These are phyloP conservation scores for Phytophthora capsici DNA, from an alignment of 352 stramenopile species.

Conservation along the genomic window DNA sequence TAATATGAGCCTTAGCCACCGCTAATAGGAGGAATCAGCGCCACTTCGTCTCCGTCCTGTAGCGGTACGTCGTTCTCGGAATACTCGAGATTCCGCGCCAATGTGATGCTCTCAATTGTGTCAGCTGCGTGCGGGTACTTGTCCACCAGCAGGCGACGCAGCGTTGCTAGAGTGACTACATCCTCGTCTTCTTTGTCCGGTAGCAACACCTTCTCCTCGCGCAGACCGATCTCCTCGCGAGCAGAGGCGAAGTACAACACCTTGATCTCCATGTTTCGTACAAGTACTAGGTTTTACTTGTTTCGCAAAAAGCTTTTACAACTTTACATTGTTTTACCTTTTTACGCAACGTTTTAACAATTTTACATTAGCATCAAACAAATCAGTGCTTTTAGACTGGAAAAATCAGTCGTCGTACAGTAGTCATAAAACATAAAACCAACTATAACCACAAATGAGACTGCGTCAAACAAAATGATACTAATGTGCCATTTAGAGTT, in stretches of 20 bases:
- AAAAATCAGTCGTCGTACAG: too few species aligned
- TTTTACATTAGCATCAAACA: too few species aligned
- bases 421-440: too few species aligned
- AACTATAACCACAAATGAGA: too few species aligned
- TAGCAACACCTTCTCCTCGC: conserved; percentile 66
- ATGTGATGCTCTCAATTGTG: conserved; percentile 62
- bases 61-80: conserved; percentile 54
- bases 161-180: conserved; percentile 42
- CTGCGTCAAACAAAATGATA: too few species aligned
- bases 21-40: conserved; percentile 86
- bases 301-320: too few species aligned
- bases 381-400: too few species aligned
- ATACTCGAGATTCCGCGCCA: conserved; percentile 84
- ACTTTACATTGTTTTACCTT: too few species aligned
- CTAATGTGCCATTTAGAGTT: too few species aligned
- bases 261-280: conserved; percentile 53
- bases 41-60: conserved; percentile 76
- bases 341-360: too few species aligned
- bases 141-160: conserved; percentile 52
- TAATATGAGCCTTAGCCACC: conserved; percentile 14
- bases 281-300: too few species aligned
- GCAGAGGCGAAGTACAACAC: conserved; percentile 86
- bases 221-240: conserved; percentile 70
- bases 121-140: conserved; percentile 57
- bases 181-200: neutral